Percentiles rank a stretch among this genome's conserved stretches.
Evolutionary conservation across 2,329 filamentous ascomycete genomes (phyloP).

Genomic region (Sarocladiaceae sp.): DNA sequence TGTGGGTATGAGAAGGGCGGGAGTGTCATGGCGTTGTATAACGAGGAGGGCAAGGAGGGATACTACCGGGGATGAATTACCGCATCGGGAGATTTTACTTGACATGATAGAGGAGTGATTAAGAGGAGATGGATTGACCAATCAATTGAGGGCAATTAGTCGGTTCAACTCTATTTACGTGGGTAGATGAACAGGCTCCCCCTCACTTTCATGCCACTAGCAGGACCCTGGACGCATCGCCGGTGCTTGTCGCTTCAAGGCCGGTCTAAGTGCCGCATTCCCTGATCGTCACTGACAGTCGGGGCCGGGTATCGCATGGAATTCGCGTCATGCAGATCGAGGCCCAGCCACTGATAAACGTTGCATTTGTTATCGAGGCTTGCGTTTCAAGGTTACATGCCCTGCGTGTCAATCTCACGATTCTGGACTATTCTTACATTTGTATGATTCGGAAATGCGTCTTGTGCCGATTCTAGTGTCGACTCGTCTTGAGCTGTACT

Average conservation of each 20-base stretch:
- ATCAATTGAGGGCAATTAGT: neutral
- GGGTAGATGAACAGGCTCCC: neutral
- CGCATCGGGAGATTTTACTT: neutral
- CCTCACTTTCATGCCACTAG: neutral
- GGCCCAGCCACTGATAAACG: neutral
- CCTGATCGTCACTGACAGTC: neutral
- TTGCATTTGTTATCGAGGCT: neutral
- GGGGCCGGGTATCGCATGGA: neutral
- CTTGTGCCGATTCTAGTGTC: neutral
- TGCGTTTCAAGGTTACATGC: neutral
- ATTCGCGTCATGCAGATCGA: neutral
- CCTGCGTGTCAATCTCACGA: neutral
- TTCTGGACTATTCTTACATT: neutral
- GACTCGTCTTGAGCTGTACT: neutral
- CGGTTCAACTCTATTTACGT: neutral
- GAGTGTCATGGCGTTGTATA: slow-evolving; percentile 2
- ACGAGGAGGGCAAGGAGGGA: neutral
- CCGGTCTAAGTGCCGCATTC: neutral
- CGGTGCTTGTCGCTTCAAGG: neutral
- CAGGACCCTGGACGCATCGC: neutral
- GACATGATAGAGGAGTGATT: too few relatives aligned
- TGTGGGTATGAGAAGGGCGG: slow-evolving; percentile 18
- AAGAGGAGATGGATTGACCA: neutral
- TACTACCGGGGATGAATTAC: slow-evolving; percentile 7
- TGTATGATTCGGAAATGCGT: neutral